Evolutionary conservation across 257 asterid genomes (phyloP).

Genomic region (Phtheirospermum japonicum): DNA sequence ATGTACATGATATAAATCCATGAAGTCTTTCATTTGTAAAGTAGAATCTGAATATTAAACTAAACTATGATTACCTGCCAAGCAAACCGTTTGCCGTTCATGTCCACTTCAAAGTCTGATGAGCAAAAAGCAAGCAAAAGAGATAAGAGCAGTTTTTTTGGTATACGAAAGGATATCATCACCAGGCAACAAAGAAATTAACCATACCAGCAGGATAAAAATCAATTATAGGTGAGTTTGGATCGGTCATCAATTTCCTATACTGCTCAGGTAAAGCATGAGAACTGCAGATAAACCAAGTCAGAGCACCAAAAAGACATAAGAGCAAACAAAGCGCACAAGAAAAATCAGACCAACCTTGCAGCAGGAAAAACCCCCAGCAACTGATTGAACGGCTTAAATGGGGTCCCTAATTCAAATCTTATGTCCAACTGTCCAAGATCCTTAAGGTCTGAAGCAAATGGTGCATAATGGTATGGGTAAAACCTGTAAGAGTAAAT

Average conservation of each 20-base stretch:
- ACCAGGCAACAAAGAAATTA: constrained; percentile 20
- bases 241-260: constrained; percentile 89
- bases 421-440: constrained; percentile 64
- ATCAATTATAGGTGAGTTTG: constrained; percentile 84
- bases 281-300: constrained; percentile 56
- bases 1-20: constrained; percentile 11
- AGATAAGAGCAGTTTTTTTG: constrained; percentile 7
- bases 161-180: neutral
- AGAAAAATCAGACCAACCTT: constrained; percentile 49
- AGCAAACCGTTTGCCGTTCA: constrained; percentile 91
- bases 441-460: constrained; percentile 93
- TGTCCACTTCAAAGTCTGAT: constrained; percentile 93
- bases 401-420: constrained; percentile 87
- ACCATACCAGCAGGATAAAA: constrained; percentile 85
- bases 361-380: constrained; percentile 98
- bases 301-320: constrained; percentile 31
- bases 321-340: constrained; percentile 12
- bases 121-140: constrained; percentile 22
- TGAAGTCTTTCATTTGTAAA: constrained; percentile 1
- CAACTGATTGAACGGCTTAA: constrained; percentile 92
- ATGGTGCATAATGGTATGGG: constrained; percentile 97
- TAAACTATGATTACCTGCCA: constrained; percentile 60
- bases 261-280: constrained; percentile 92
- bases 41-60: neutral
- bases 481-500: constrained; percentile 66